Base-by-base conservation (phyloP, 257 asterid species). In the Petunia secreta region DNA sequence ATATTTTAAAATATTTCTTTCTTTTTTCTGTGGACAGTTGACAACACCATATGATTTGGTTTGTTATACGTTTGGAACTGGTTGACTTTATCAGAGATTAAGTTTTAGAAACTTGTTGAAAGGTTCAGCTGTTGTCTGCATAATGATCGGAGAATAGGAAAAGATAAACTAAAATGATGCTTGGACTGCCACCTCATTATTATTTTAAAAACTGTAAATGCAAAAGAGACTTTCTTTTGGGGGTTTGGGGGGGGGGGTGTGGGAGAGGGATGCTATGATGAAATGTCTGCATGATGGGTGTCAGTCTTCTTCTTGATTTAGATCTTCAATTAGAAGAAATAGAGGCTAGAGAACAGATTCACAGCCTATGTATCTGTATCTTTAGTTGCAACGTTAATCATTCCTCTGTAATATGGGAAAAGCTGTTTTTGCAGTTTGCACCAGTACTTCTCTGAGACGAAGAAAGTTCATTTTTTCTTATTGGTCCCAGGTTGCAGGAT, bases 401-500 rank as follows among this genome's bases (percentile, higher is more conserved):
- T 67, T 50, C 34, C 6, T 34, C 13, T 34, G 36, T 36, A 50
- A 73, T 34, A 6, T 50, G 62, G 43, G 6, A 73, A 73, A 43
- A 36, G 2, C 62, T 36, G 13, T 73, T 50, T 50, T 37, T 34
- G 25, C 50, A 50, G 63, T 50, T 11, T 48, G 13, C 50, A 73
- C 46, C 46, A 50, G 13, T 73, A 34, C 62, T 73, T 52, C 78
- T 73, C 11, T 62, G 50, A 36, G 37, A 48, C 60, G 62, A 73
- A 73, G 63, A 54, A 37, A 63, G 60, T 53, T 79, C 34, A 39
- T 58, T 16, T 64, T 63, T 25, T 10, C 73, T 71, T 73, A 41
- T 62, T 82, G 80, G 63, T 81, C 75, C 44, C 89, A 95, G 99
- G 97, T 87, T 95, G 92, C 98, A 93, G 87, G 99, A 95, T 75